Conservation (phyloP, 2,329 filamentous ascomycete species). For the Penicillium digitatum region DNA sequence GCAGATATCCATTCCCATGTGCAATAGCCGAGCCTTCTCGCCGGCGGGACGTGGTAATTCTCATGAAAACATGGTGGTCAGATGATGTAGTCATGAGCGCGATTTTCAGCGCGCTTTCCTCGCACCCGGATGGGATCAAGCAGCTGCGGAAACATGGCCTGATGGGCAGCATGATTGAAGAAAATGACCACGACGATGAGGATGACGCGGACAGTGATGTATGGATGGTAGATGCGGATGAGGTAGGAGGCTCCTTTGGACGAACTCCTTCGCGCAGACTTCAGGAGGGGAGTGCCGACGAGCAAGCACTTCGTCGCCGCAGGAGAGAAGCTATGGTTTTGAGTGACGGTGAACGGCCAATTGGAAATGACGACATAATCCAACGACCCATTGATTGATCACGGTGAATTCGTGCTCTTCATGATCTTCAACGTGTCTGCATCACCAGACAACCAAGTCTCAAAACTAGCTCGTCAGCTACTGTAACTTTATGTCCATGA, state of each 20-base stretch:
- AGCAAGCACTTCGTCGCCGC: conserved; percentile 68
- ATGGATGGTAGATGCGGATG: conserved; percentile 52
- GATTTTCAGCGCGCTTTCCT: conserved; percentile 40
- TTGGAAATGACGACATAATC: conserved; percentile 74
- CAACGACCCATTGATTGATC: conserved; percentile 49
- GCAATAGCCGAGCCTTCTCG: conserved; percentile 49
- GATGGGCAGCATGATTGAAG: conserved; percentile 42
- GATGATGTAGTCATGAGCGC: conserved; percentile 45
- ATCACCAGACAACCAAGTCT: background rate
- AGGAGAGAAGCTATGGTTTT: conserved; percentile 87
- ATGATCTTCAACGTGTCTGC: background rate
- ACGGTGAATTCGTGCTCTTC: background rate
- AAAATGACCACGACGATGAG: conserved; percentile 50
- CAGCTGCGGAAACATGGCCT: conserved; percentile 43
- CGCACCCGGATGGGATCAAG: conserved; percentile 38
- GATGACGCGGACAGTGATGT: conserved; percentile 48
- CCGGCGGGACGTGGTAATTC: conserved; percentile 38
- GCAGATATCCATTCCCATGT: conserved; percentile 65
- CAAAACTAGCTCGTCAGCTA: conserved; percentile 2
- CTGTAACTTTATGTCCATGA: conserved; percentile 25
- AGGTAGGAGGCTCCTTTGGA: conserved; percentile 45
- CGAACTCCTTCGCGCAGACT: conserved; percentile 31
- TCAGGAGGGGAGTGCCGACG: conserved; percentile 41
- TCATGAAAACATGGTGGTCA: conserved; percentile 42
- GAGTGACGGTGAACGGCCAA: conserved; percentile 73